Evolutionary conservation across 441 rosid species (phyloP), one percentile per base, ranked within the genome.

Genomic region (Dalechampia spathulata): DNA sequence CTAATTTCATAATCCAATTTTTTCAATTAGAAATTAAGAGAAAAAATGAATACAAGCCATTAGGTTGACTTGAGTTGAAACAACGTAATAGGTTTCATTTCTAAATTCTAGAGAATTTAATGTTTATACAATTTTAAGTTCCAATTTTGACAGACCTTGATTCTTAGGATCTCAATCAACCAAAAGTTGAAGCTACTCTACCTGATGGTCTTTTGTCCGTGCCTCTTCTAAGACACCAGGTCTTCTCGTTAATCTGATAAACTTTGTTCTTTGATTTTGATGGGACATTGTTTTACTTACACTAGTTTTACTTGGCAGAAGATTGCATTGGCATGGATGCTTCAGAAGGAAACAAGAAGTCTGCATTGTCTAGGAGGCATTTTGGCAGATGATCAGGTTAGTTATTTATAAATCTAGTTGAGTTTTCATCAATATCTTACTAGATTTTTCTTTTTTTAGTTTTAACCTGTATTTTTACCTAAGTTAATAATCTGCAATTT

Each of bases 251-350:
- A 22, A 34, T 43, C 17, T 60, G 36, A 27, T 57, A 32, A 58
- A 45, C 8, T 30, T 16, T 46, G 50, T 56, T 67, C 52, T 52
- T 61, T 42, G 16, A 45, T 68, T 52, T 36, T 56, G 23, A 46
- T 25, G 22, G 42, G 44, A 25, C 46, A 30, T 16, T 61, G 16
- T 23, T 44, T 63, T 66, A 66, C 32, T 59, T 57, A 71, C 62
- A 37, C 52, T 46, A 32, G 15, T 58, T 54, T 61, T 66, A 51
- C 47, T 67, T 49, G 64, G 49, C 84, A 93, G 99, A 93, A 83
- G 76, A 93, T 93, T 81, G 99, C 99, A 49, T 75, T 93, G 78
- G 81, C 89, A 25, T 93, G 99, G 99, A 93, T 85, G 97, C 80
- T 80, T 72, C 95, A 83, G 62, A 92, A 83, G 73, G 97, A 93